Percentiles rank a stretch among this genome's conserved stretches.
phyloP scores from a whole-genome alignment of 305 asterid genomes.

The Fraxinus baroniana region DNA sequence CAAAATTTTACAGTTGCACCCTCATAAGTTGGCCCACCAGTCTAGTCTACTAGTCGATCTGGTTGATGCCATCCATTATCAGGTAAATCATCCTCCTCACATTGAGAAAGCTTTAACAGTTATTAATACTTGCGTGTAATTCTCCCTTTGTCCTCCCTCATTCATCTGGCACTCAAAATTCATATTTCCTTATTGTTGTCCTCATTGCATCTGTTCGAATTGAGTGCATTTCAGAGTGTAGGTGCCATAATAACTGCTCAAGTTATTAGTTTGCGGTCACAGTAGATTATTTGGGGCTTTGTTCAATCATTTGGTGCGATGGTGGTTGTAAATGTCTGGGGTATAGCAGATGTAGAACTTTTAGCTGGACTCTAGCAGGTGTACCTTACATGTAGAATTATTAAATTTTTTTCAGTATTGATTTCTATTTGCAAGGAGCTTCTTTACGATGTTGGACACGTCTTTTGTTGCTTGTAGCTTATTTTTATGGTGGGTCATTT shows the following conservation, averaged over 20 bases:
- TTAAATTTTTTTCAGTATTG: not conserved
- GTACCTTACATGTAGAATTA: not conserved
- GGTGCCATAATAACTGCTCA: conserved; percentile 2
- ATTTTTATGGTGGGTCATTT: not conserved
- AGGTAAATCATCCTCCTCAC: not conserved
- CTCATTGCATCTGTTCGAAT: not conserved
- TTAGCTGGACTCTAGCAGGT: not conserved
- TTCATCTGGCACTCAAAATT: not conserved
- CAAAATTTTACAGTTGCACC: not conserved
- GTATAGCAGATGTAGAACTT: not conserved
- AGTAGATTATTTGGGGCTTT: not conserved
- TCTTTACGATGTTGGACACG: not conserved
- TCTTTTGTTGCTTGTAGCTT: not conserved
- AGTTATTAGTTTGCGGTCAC: not conserved
- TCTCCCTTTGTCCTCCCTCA: not conserved
- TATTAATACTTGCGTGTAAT: not conserved
- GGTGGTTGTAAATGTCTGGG: not conserved
- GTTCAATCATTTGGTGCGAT: not conserved
- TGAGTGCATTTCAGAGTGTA: not conserved
- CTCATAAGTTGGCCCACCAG: not conserved
- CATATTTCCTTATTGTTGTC: not conserved
- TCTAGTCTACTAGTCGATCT: not conserved
- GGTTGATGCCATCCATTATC: not conserved
- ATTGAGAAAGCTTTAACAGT: not conserved
- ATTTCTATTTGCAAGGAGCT: not conserved